Evolutionary conservation across 768 basidiomycete species (phyloP), one percentile per base, ranked within the genome.

Genomic region (Mrakia hoshinonis): DNA sequence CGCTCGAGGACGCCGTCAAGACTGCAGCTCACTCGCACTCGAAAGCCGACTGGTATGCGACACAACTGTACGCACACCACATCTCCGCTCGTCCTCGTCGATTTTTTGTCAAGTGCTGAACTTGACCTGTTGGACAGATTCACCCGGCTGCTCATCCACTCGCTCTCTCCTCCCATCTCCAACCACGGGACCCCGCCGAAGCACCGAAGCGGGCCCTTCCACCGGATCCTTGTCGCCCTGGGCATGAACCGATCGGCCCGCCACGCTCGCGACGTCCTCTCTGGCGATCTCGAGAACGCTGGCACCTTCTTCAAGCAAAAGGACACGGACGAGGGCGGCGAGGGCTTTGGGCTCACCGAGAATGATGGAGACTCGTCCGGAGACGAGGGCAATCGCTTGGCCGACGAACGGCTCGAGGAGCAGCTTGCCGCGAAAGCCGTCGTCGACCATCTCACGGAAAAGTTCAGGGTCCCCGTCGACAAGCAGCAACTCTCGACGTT

Each of bases 341-440:
- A 15, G n/a, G n/a, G 22, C 2, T 48, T 29, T 18, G 26, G 18
- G 15, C 13, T 31, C 39, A 46, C 43, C 5, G 46, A 72, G 34
- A 65, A 67, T 18, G 54, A 67, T 34, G 65, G 58, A 31, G 43
- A 36, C 29, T 46, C 22, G 43, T 29, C 68, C 36, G 48, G 18
- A 20, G 58, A 62, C 38, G 67, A 34, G 24, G 47, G 47, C 36
- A 34, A 36, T 47, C 49, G 47, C 24, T 60, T 29, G 0, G 15
- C 24, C 11, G 70, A 72, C 36, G 46, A 26, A 3, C 47, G 54
- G 47, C 34, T 72, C 43, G 70, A 72, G 66, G 70, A 72, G 36
- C 70, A 72, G 48, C 34, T 72, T 15, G 70, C 70, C n/a, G 70
- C 70, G 20, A 60, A 60, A 55, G 64, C 63, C 15, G 70, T 72